A percentile compares a stretch with the other conserved stretches of the same genome.
phyloP scores from a whole-genome alignment of 306 rosid genomes.

The Gillenia trifoliata region DNA sequence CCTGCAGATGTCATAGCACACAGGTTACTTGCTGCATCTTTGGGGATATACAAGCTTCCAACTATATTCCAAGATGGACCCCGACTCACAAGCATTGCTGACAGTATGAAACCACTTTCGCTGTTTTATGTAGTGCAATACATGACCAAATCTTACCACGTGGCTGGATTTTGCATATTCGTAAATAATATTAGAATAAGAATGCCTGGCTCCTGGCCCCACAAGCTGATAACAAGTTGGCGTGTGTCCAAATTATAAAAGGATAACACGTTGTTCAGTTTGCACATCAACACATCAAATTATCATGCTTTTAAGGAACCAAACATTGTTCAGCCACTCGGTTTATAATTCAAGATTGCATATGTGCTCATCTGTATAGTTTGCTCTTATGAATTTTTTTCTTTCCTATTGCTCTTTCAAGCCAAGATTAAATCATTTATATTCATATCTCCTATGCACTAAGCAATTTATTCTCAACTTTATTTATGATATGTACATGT shows the following conservation, averaged over 20 bases:
- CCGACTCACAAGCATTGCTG: conserved; percentile 72
- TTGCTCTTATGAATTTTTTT: background rate
- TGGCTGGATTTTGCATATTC: background rate
- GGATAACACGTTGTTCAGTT: too few relatives aligned
- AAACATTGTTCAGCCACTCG: background rate
- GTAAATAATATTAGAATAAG: background rate
- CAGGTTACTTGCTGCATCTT: conserved; percentile 90
- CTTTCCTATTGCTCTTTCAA: background rate
- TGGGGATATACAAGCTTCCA: conserved; percentile 76
- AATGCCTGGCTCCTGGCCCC: background rate
- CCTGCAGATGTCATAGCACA: conserved; percentile 86
- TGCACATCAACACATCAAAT: background rate
- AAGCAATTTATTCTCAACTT: background rate
- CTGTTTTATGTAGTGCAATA: background rate
- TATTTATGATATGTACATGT: background rate
- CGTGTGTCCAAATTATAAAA: background rate
- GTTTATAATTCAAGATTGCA: background rate
- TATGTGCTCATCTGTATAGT: background rate
- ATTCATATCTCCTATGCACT: background rate
- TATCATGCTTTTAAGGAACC: background rate
- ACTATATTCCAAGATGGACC: conserved; percentile 67
- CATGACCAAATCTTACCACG: background rate
- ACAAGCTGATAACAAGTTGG: background rate
- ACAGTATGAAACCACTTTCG: conserved; percentile 56
- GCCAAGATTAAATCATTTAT: background rate